phyloP scores from a whole-genome alignment of 441 rosid genomes.

The Pelargonium cotyledonis region DNA sequence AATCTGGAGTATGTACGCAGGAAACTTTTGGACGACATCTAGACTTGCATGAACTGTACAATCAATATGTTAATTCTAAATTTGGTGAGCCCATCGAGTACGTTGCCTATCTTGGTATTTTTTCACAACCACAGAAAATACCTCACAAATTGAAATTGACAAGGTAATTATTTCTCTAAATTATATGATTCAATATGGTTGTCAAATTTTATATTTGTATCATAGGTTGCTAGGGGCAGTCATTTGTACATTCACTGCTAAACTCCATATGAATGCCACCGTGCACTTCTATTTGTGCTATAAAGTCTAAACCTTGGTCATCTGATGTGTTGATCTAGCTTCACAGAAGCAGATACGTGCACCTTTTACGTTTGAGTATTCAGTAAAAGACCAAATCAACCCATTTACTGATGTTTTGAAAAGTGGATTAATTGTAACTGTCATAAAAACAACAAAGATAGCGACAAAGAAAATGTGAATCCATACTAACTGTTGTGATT shows the following conservation, averaged over 20 bases:
- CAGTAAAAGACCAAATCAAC: background rate
- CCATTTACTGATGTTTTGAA: background rate
- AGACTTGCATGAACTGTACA: constrained; percentile 86
- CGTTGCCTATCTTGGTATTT: constrained; percentile 73
- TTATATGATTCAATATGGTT: constrained; percentile 11
- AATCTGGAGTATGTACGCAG: constrained; percentile 33
- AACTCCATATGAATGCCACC: background rate
- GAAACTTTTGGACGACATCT: constrained; percentile 80
- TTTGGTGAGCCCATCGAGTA: constrained; percentile 86
- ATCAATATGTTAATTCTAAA: constrained; percentile 73
- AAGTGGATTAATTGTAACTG: too few species aligned
- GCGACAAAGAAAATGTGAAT: background rate
- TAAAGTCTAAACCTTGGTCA: background rate
- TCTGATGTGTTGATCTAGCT: background rate
- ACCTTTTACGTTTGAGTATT: background rate
- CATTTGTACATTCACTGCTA: background rate
- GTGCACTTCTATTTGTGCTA: background rate
- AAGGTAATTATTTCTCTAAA: constrained; percentile 34
- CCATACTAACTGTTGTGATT: background rate
- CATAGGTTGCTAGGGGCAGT: background rate
- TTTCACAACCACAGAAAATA: constrained; percentile 54
- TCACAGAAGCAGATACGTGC: background rate
- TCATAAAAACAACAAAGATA: background rate
- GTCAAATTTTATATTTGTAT: background rate
- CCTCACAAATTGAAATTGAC: constrained; percentile 56